Evolutionary conservation across 257 asterid species (phyloP).

Genomic region (Lavandula angustifolia): DNA sequence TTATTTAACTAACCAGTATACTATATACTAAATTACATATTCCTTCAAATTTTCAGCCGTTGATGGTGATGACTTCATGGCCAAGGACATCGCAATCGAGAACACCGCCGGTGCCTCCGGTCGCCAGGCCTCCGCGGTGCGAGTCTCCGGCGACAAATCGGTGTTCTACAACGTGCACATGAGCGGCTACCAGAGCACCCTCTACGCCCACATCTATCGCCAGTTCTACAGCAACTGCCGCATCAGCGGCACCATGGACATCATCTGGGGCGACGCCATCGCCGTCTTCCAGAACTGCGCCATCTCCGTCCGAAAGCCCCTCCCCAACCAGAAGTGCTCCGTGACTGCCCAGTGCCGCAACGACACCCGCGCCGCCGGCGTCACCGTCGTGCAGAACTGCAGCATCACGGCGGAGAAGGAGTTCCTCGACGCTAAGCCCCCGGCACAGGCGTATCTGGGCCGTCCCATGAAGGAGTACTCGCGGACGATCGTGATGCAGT

Average conservation of each 20-base stretch:
- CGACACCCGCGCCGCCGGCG: constrained; percentile 52
- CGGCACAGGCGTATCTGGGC: constrained; percentile 53
- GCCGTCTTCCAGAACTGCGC: constrained; percentile 67
- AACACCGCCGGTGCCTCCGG: constrained; percentile 69
- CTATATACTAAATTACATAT: too few relatives aligned
- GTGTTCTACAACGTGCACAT: constrained; percentile 64
- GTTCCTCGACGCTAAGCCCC: constrained; percentile 32
- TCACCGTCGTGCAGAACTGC: constrained; percentile 53
- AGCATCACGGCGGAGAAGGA: constrained; percentile 49
- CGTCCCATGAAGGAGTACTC: constrained; percentile 83
- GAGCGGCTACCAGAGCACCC: constrained; percentile 75
- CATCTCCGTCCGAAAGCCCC: constrained; percentile 61
- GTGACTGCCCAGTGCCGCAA: constrained; percentile 83
- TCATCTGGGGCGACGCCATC: constrained; percentile 71
- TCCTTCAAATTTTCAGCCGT: too few relatives aligned
- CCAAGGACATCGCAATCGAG: constrained; percentile 73
- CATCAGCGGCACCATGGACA: constrained; percentile 79
- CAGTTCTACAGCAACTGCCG: constrained; percentile 70
- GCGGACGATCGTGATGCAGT: constrained; percentile 63
- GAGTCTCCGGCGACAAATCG: constrained; percentile 65
- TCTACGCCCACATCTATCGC: constrained; percentile 68
- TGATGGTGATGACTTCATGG: constrained; percentile 60
- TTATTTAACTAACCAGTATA: too few relatives aligned
- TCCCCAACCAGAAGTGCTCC: constrained; percentile 61
- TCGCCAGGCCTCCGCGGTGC: constrained; percentile 76